Evolutionary conservation across 2,329 filamentous ascomycete species (phyloP).

Genomic region (Drechslera avenae): DNA sequence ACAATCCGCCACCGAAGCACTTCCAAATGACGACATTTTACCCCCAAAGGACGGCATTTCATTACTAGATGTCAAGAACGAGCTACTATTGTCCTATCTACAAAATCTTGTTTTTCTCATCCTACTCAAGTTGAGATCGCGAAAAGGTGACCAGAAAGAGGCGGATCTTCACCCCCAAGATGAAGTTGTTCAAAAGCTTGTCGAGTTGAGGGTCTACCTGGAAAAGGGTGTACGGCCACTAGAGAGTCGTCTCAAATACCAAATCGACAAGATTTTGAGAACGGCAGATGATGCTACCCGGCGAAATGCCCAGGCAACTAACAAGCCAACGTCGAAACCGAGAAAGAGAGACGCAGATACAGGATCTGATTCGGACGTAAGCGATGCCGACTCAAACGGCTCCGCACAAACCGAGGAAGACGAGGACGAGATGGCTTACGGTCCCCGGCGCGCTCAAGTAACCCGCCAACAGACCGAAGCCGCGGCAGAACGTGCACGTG

Average conservation of each 20-base stretch:
- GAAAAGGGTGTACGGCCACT: slow-evolving; percentile 91
- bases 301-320: slow-evolving; percentile 33
- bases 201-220: slow-evolving; percentile 87
- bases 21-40: slow-evolving; percentile 66
- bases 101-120: slow-evolving; percentile 92
- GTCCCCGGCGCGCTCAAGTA: slow-evolving; percentile 63
- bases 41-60: slow-evolving; percentile 89
- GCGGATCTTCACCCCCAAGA: slow-evolving; percentile 59
- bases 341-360: slow-evolving; percentile 46
- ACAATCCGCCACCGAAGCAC: slow-evolving; percentile 60
- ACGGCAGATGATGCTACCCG: slow-evolving; percentile 73
- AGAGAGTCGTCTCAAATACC: slow-evolving; percentile 89
- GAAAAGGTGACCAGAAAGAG: slow-evolving; percentile 36
- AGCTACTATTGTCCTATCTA: slow-evolving; percentile 93
- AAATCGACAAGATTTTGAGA: slow-evolving; percentile 92
- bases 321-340: slow-evolving; percentile 21
- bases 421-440: slow-evolving; percentile 66
- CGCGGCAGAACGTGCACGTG: slow-evolving; percentile 23
- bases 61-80: slow-evolving; percentile 93
- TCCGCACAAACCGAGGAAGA: slow-evolving; percentile 39
- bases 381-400: slow-evolving; percentile 39
- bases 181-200: slow-evolving; percentile 81
- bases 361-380: slow-evolving; percentile 51
- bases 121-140: slow-evolving; percentile 70
- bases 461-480: slow-evolving; percentile 33